phyloP scores from a whole-genome alignment of 768 basidiomycete species.

The Termitomyces sp. region DNA sequence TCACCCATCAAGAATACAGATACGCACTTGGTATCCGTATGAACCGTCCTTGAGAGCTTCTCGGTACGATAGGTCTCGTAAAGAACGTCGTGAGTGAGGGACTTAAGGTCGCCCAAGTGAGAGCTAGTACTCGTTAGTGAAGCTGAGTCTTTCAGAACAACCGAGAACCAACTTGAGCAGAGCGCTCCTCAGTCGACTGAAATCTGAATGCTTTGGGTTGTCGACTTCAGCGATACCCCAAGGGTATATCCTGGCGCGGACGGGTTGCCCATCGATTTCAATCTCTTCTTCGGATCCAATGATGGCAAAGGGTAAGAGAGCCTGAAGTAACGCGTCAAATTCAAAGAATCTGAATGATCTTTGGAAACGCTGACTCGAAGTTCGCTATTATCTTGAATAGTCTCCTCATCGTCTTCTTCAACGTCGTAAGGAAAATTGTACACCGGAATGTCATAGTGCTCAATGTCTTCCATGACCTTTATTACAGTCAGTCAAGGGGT shows the following conservation, averaged over 20 bases:
- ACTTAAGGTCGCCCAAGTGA: constrained; percentile 92
- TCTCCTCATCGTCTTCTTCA: constrained; percentile 99
- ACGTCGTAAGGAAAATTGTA: constrained; percentile 99
- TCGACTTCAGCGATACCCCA: constrained; percentile 99
- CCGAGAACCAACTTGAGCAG: constrained; percentile 66
- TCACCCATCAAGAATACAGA: constrained; percentile 4
- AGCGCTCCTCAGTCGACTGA: constrained; percentile 87
- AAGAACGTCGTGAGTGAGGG: constrained; percentile 87
- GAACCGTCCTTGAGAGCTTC: constrained; percentile 87
- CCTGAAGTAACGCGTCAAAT: constrained; percentile 33
- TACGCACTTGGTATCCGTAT: constrained; percentile 63
- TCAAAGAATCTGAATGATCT: background rate
- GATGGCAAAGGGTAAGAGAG: constrained; percentile 93
- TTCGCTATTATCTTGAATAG: constrained; percentile 95
- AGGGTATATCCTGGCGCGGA: constrained; percentile 93
- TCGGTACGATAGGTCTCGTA: constrained; percentile 98
- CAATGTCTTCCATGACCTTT: constrained; percentile 99
- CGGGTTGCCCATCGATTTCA: constrained; percentile 84
- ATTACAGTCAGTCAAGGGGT: constrained; percentile 1
- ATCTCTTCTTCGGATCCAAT: constrained; percentile 98
- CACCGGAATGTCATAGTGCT: constrained; percentile 95
- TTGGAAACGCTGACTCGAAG: constrained; percentile 59
- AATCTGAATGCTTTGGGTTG: constrained; percentile 99
- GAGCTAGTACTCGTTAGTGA: constrained; percentile 47
- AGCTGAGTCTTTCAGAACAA: background rate